Percentiles rank a stretch among this genome's conserved stretches.
Conservation (phyloP, 345 rosid genomes). For the Aquilaria malaccensis region DNA sequence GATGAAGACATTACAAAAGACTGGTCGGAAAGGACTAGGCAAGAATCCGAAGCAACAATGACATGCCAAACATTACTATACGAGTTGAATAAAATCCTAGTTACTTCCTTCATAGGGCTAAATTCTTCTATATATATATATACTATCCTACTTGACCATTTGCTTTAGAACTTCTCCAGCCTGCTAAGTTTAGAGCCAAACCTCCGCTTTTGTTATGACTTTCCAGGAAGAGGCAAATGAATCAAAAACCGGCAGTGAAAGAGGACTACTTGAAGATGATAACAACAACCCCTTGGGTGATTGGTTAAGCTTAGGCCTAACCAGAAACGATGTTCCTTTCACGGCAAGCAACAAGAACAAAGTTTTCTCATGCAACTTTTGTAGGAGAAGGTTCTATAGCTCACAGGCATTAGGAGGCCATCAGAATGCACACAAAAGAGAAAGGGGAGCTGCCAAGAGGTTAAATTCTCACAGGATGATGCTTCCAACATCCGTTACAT, state of each 20-base stretch:
- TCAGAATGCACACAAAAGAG: conserved; percentile 45
- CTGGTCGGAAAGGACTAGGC: conserved; percentile 20
- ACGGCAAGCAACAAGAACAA: conserved; percentile 10
- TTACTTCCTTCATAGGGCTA: too few relatives aligned
- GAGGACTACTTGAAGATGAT: conserved; percentile 7
- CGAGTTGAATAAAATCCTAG: too few relatives aligned
- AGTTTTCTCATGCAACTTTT: conserved; percentile 41
- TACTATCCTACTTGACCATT: too few relatives aligned
- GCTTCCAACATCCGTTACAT: conserved; percentile 20
- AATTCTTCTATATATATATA: too few relatives aligned
- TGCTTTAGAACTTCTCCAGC: too few relatives aligned
- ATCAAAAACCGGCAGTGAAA: background rate
- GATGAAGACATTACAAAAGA: background rate
- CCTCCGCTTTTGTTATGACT: conserved; percentile 17
- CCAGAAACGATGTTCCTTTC: conserved; percentile 3
- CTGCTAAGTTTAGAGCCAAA: too few relatives aligned
- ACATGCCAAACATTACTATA: conserved; percentile 9
- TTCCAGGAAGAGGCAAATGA: conserved; percentile 19
- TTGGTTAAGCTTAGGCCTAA: conserved; percentile 32
- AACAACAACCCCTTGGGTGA: conserved; percentile 15
- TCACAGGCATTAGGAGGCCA: conserved; percentile 52
- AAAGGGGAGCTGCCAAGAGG: conserved; percentile 35
- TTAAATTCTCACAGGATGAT: conserved; percentile 28
- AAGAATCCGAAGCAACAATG: conserved; percentile 24
- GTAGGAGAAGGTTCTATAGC: conserved; percentile 39